phyloP scores from a whole-genome alignment of 2,329 filamentous ascomycete genomes.

The Fusarium begoniae region DNA sequence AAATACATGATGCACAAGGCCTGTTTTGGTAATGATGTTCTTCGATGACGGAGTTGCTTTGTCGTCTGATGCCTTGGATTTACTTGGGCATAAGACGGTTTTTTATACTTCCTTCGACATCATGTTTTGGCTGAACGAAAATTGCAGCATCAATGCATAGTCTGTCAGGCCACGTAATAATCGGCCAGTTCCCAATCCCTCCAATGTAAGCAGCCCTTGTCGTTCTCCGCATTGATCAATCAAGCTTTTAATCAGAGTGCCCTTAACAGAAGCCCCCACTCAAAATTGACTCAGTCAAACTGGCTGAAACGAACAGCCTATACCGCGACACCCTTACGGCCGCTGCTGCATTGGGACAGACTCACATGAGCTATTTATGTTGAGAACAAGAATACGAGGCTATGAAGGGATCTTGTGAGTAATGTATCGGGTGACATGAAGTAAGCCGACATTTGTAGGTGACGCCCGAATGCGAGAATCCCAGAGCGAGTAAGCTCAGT shows the following conservation, averaged over 20 bases:
- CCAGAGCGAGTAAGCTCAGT: not conserved
- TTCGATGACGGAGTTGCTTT: not conserved
- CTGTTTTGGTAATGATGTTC: not conserved
- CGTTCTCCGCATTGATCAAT: not conserved
- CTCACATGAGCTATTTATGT: not conserved
- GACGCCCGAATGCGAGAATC: not conserved
- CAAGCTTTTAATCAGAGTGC: not conserved
- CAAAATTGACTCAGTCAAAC: not conserved
- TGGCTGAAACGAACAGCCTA: not conserved
- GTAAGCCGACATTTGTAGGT: not conserved
- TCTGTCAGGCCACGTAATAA: not conserved
- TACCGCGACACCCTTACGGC: not conserved
- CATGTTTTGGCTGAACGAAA: not conserved
- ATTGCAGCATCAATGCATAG: not conserved
- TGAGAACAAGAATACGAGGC: too few species aligned
- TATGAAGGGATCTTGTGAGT: too few species aligned
- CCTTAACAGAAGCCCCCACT: not conserved
- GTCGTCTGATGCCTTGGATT: not conserved
- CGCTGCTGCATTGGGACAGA: not conserved
- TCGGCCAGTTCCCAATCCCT: not conserved
- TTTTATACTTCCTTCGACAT: not conserved
- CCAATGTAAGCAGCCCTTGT: not conserved
- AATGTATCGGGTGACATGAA: not conserved
- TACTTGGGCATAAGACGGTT: fast-evolving
- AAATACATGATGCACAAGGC: slow-evolving; percentile 1